Conservation (phyloP, 2,329 filamentous ascomycete species). For the Clonostachys byssicola region DNA sequence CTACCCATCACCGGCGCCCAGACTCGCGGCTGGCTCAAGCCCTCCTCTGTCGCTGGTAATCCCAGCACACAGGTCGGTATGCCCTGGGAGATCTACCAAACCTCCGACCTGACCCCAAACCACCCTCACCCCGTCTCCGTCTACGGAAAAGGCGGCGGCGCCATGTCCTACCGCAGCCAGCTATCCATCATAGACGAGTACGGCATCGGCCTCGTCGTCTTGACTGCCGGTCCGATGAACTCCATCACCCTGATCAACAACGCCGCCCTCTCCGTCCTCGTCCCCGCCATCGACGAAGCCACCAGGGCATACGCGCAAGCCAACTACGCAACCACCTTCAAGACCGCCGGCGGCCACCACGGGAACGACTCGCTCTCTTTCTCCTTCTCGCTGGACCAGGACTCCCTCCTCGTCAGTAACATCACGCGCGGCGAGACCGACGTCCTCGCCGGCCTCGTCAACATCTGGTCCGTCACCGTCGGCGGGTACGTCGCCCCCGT, state of each 20-base stretch:
- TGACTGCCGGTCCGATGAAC: slow-evolving; percentile 21
- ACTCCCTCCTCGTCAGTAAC: slow-evolving; percentile 14
- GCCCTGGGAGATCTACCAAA: slow-evolving; percentile 29
- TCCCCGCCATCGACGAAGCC: slow-evolving; percentile 17
- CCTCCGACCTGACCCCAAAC: slow-evolving; percentile 12
- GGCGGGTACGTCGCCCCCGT: slow-evolving; percentile 12
- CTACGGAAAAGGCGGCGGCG: slow-evolving; percentile 26
- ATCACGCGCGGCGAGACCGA: slow-evolving; percentile 13
- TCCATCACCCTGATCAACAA: slow-evolving; percentile 18
- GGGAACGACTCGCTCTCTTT: slow-evolving; percentile 5
- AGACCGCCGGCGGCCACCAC: not conserved
- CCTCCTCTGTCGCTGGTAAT: slow-evolving; percentile 19
- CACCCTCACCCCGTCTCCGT: slow-evolving; percentile 23
- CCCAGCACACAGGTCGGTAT: slow-evolving; percentile 21
- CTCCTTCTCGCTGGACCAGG: slow-evolving; percentile 11
- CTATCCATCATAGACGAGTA: slow-evolving; percentile 26
- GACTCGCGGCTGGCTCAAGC: slow-evolving; percentile 26
- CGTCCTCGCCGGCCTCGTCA: slow-evolving; percentile 8
- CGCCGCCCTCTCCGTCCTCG: slow-evolving; percentile 15
- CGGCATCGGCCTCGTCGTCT: slow-evolving; percentile 19
- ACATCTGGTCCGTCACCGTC: slow-evolving; percentile 14
- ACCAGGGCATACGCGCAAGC: slow-evolving; percentile 15
- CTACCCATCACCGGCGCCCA: slow-evolving; percentile 14
- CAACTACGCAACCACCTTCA: slow-evolving; percentile 8
- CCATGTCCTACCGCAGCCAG: slow-evolving; percentile 25